Evolutionary conservation across 2,329 filamentous ascomycete species (phyloP), one percentile per base, ranked within the genome.

Genomic region (Fusarium tanahbumbuense): DNA sequence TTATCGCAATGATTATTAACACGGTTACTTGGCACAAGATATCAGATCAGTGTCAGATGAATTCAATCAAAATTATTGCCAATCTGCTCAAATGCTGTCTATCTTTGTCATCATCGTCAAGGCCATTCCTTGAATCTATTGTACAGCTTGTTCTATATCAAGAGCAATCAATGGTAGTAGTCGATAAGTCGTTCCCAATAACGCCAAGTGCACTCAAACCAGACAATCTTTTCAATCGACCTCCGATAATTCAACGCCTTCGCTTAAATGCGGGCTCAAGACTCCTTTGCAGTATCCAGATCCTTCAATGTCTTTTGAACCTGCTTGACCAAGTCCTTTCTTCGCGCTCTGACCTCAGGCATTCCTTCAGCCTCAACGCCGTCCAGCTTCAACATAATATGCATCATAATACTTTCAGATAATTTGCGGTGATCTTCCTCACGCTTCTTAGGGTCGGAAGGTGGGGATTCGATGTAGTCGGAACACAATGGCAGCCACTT

Each of bases 351-450:
- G 27, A 91, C 88, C 15, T 90, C 88, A 12, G 82, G 78, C 70
- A 92, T 88, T 8, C 91, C 92, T 49, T 91, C 90, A 0, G 90
- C 90, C 72, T 95, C 92, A 5, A 95, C 88, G 23, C 86, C 89
- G 77, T 96, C 93, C 41, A 93, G 79, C 81, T 94, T 95, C 69
- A 96, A 81, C 40, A 95, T 76, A 4, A 94, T 88, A 73, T 94
- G 91, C 67, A 91, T 88, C 83, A 96, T 84, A 41, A 94, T 86
- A 7, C 90, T 92, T 82, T 96, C 93, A 6, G 88, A 90, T 20
- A 96, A 79, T 76, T 87, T 90, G 77, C 91, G 89, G 77, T 95
- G 91, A 75, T 94, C 91, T 34, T 93, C 92, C 16, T 87, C 86
- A 52, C 87, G 83, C 83, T 92, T 93, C 78, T 90, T 89, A 41